A percentile compares a stretch with the other conserved stretches of the same genome.
Conservation (phyloP, 2,329 filamentous ascomycete species). For the Monilinia aucupariae region DNA sequence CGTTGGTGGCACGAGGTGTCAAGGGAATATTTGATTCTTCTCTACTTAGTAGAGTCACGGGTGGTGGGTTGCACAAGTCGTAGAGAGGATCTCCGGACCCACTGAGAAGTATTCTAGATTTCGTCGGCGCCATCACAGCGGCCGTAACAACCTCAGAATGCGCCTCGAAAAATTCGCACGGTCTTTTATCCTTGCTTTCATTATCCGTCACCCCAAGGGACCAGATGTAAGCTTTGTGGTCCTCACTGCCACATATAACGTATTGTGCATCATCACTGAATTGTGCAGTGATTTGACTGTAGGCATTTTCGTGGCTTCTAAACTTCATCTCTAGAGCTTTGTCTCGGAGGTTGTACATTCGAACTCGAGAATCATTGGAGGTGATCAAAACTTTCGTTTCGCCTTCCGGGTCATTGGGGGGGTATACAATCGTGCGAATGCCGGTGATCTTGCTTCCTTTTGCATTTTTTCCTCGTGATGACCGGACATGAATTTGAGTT, state of each 20-base stretch:
- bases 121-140: slow-evolving; percentile 77
- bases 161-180: slow-evolving; percentile 85
- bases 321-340: slow-evolving; percentile 85
- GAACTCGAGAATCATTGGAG: slow-evolving; percentile 88
- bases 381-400: slow-evolving; percentile 83
- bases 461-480: slow-evolving; percentile 83
- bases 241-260: slow-evolving; percentile 89
- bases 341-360: slow-evolving; percentile 82
- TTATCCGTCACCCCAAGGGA: slow-evolving; percentile 54
- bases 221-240: slow-evolving; percentile 88
- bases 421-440: slow-evolving; percentile 67
- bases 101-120: slow-evolving; percentile 70
- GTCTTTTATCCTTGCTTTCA: slow-evolving; percentile 63
- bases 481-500: slow-evolving; percentile 88
- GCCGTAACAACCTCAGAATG: slow-evolving; percentile 84
- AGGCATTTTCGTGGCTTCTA: slow-evolving; percentile 83
- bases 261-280: slow-evolving; percentile 85
- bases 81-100: slow-evolving; percentile 84
- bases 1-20: slow-evolving; percentile 28
- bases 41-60: slow-evolving; percentile 72
- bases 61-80: slow-evolving; percentile 91
- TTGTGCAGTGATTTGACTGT: slow-evolving; percentile 81
- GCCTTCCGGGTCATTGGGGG: slow-evolving; percentile 47
- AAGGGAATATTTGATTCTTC: slow-evolving; percentile 56
- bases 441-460: slow-evolving; percentile 98